phyloP scores from a whole-genome alignment of 768 basidiomycete species.

The Mycena belliarum region DNA sequence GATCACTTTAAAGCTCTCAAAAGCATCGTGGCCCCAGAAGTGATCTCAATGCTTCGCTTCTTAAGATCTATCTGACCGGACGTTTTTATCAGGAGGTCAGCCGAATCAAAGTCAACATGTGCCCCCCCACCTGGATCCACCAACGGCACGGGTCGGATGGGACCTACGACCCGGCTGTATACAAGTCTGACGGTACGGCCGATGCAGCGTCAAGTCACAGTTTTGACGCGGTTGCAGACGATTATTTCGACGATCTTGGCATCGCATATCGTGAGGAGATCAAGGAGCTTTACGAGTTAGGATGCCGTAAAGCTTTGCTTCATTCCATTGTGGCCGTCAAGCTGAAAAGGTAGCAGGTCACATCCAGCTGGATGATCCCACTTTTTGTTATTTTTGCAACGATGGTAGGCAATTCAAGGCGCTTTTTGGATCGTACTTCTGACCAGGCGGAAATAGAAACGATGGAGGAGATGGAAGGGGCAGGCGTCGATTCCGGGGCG shows the following conservation, averaged over 20 bases:
- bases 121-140: constrained; percentile 73
- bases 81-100: constrained; percentile 51
- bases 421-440: background rate
- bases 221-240: constrained; percentile 33
- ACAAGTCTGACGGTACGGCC: constrained; percentile 55
- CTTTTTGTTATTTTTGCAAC: constrained; percentile 67
- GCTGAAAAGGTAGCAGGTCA: constrained; percentile 40
- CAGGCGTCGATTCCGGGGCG: constrained; percentile 60
- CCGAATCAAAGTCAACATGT: constrained; percentile 70
- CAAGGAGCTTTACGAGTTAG: constrained; percentile 45
- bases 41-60: constrained; percentile 21
- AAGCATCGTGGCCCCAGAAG: constrained; percentile 55
- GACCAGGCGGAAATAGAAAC: constrained; percentile 27
- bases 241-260: constrained; percentile 52
- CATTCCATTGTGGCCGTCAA: background rate
- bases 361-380: constrained; percentile 55
- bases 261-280: constrained; percentile 51
- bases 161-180: constrained; percentile 59
- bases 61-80: constrained; percentile 9
- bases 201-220: background rate
- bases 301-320: constrained; percentile 49
- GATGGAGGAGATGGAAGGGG: constrained; percentile 54
- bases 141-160: constrained; percentile 61
- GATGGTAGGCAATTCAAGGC: constrained; percentile 42
- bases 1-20: constrained; percentile 66